Evolutionary conservation across 331 rosid species (phyloP).

Genomic region (Spiraea crenata): DNA sequence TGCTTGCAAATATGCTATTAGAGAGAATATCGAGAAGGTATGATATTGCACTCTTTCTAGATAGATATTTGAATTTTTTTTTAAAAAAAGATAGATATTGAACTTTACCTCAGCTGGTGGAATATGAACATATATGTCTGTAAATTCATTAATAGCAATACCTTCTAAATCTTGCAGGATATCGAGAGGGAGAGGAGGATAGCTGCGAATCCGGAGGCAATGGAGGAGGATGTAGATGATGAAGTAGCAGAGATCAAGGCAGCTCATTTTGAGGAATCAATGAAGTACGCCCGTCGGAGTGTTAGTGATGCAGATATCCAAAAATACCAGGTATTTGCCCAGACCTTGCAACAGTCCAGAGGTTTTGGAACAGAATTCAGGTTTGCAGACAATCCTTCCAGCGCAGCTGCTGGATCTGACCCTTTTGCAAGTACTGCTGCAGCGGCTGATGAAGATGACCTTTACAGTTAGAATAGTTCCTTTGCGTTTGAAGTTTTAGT

Average conservation of each 20-base stretch:
- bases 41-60: constrained; percentile 8
- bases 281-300: constrained; percentile 94
- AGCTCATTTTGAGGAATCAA: constrained; percentile 92
- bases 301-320: constrained; percentile 97
- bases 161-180: constrained; percentile 46
- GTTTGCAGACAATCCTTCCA: constrained; percentile 39
- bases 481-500: background rate
- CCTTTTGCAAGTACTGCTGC: constrained; percentile 69
- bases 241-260: constrained; percentile 92
- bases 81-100: too few relatives aligned
- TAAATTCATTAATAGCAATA: background rate
- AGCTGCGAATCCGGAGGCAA: constrained; percentile 84
- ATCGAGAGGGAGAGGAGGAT: constrained; percentile 87
- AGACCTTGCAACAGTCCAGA: constrained; percentile 97
- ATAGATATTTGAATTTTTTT: background rate
- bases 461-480: constrained; percentile 56
- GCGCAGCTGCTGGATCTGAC: constrained; percentile 53
- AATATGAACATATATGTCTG: background rate
- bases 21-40: constrained; percentile 97
- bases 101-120: background rate
- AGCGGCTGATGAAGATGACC: constrained; percentile 90
- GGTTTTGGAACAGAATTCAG: constrained; percentile 91
- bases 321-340: constrained; percentile 95
- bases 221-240: constrained; percentile 94
- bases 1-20: constrained; percentile 91